These are phyloP conservation scores for Plantago major DNA, from an alignment of 257 asterid genomes.

Conservation along the genomic window DNA sequence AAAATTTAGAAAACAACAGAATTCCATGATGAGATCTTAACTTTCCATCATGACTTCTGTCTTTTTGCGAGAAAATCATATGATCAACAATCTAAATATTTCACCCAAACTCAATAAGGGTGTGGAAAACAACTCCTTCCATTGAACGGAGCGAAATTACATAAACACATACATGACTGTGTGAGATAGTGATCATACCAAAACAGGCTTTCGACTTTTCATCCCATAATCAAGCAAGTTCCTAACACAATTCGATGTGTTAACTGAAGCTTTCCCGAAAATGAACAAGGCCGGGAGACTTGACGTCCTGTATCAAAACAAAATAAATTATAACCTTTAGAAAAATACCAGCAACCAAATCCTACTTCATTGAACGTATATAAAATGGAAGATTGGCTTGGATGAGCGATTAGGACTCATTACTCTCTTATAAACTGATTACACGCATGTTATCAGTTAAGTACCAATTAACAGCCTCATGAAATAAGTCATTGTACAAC, in stretches of 20 bases:
- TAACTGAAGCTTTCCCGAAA: constrained; percentile 68
- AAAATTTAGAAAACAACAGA: constrained; percentile 1
- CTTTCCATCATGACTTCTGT: not conserved
- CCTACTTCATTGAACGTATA: constrained; percentile 2
- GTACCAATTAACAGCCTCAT: no score
- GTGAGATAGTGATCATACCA: constrained; percentile 41
- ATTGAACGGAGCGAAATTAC: not conserved
- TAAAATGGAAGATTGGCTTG: constrained; percentile 1
- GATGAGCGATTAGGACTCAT: no score
- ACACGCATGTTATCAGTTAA: no score
- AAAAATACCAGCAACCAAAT: constrained; percentile 1
- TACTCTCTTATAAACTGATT: no score
- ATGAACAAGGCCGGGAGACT: constrained; percentile 76
- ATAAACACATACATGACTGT: not conserved
- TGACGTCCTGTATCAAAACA: constrained; percentile 57
- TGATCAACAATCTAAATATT: not conserved
- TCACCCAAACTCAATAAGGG: constrained; percentile 1
- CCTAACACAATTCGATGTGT: constrained; percentile 45
- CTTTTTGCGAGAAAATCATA: not conserved
- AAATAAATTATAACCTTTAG: not conserved
- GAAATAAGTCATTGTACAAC: no score
- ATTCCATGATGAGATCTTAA: constrained; percentile 7
- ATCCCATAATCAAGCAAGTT: constrained; percentile 32
- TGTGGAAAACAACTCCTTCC: not conserved
- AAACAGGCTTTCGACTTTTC: constrained; percentile 53